Conservation (phyloP, 163 green algal genomes). For the Chlamydomonas reinhardtii region DNA sequence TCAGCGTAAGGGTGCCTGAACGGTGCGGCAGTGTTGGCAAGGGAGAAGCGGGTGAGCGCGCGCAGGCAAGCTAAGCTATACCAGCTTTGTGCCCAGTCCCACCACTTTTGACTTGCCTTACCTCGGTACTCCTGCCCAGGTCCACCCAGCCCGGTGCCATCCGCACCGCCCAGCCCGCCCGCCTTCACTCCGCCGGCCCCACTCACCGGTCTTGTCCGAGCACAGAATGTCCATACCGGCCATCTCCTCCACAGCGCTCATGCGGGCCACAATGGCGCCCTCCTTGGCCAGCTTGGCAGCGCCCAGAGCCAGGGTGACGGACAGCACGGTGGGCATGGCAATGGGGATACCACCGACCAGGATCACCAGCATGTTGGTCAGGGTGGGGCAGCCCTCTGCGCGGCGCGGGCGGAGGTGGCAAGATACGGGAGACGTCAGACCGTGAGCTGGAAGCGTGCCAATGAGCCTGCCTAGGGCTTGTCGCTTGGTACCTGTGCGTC, state of each 20-base stretch:
- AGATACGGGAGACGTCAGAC: neutral
- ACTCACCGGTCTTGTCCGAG: constrained; percentile 92
- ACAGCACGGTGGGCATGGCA: constrained; percentile 92
- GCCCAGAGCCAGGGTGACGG: constrained; percentile 88
- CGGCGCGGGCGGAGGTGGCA: neutral
- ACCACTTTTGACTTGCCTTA: too few relatives aligned
- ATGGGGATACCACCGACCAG: constrained; percentile 94
- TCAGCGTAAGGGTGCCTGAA: constrained; percentile 61
- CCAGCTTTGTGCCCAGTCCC: too few relatives aligned
- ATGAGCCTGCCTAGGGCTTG: too few relatives aligned
- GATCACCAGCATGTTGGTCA: constrained; percentile 93
- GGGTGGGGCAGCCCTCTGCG: constrained; percentile 82
- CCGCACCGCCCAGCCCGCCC: too few relatives aligned
- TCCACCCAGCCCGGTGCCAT: too few relatives aligned
- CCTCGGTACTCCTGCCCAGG: too few relatives aligned
- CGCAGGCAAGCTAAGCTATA: too few relatives aligned
- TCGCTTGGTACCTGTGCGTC: too few relatives aligned
- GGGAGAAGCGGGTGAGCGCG: too few relatives aligned
- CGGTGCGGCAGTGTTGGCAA: too few relatives aligned
- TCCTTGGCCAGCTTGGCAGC: constrained; percentile 86
- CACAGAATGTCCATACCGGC: constrained; percentile 91
- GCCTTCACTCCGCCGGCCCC: neutral
- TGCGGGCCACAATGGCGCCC: constrained; percentile 88
- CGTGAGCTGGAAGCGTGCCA: too few relatives aligned
- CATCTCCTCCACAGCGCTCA: constrained; percentile 93